These are phyloP conservation scores for Fusarium pseudonygamai DNA, from an alignment of 2,329 filamentous ascomycete species.

Conservation along the genomic window DNA sequence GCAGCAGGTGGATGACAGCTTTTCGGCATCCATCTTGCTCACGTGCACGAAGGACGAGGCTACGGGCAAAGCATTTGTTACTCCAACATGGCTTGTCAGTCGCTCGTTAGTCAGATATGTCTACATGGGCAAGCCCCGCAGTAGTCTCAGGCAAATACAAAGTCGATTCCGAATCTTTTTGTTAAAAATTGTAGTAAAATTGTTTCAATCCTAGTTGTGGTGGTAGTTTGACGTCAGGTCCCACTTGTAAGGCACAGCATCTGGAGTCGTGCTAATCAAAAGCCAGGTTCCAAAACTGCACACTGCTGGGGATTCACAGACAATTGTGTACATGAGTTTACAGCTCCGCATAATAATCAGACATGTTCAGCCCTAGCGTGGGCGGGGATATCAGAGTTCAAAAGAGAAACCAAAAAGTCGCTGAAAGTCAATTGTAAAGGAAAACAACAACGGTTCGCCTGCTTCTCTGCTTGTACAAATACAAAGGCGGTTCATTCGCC, in stretches of 20 bases:
- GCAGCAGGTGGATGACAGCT: conserved; percentile 10
- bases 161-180: conserved; percentile 37
- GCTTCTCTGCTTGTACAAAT: background rate
- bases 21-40: conserved; percentile 28
- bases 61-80: conserved; percentile 45
- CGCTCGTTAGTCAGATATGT: conserved; percentile 45
- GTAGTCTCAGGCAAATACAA: conserved; percentile 49
- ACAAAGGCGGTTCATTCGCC: background rate
- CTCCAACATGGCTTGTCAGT: conserved; percentile 47
- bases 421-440: background rate
- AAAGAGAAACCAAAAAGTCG: background rate
- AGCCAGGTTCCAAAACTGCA: background rate
- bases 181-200: conserved; percentile 3
- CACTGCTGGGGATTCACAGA: background rate
- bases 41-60: conserved; percentile 41
- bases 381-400: conserved; percentile 30
- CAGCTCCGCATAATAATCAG: background rate
- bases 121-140: conserved; percentile 46
- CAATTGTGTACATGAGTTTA: background rate
- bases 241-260: conserved; percentile 4
- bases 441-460: background rate
- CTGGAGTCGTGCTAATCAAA: background rate
- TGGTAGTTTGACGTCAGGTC: background rate
- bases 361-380: background rate
- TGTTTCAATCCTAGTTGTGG: background rate